Base-by-base conservation (phyloP, 139 green algal genomes). In the Chlamydomonas incerta region DNA sequence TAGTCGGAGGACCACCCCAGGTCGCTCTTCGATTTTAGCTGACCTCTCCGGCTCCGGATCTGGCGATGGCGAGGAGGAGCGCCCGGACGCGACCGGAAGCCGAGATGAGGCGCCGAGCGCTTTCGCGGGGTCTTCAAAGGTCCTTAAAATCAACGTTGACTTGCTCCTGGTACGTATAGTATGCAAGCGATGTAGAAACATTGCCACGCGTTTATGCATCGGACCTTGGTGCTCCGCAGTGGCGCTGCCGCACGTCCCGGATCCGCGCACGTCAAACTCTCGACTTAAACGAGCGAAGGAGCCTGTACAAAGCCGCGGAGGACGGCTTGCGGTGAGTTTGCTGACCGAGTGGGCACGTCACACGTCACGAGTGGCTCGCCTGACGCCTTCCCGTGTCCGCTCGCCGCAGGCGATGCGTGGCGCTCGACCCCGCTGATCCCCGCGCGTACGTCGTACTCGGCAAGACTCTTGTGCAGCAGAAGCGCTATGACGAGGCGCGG, bases 371-470 rank as follows among this genome's bases (percentile, higher is more conserved):
- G 37, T 83, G 21, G 29, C n/a, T 67, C 21, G 6, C 60, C 26
- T 67, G 3, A 20, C 60, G 2, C 26, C 60, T 92, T 55, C 70
- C 80, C 23, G 80, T 93, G 34, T 13, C 1, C n/a, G 65, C n/a
- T 55, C 50, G 28, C 31, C 97, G 73, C 87, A 85, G 92, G 52
- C 60, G 88, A 14, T 95, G 93, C 66, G 71, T 98, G 24, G 87
- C 55, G 4, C 83, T 96, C 67, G 95, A 98, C 76, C 82, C 96
- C 18, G 90, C 90, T 47, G 97, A 99, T 69, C 90, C 92, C 0
- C 93, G 97, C n/a, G 79, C 93, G 17, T 99, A 99, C 77, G 96
- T 99, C 17, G 89, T 89, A 35, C 93, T 99, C 52, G 97, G 95
- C 33, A 97, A 97, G 87, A 73, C 98, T 47, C 80, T 96, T 13